A percentile compares a stretch with the other conserved stretches of the same genome.
Evolutionary conservation across 768 basidiomycete species (phyloP).

Genomic region (Tephrocybe sp.): DNA sequence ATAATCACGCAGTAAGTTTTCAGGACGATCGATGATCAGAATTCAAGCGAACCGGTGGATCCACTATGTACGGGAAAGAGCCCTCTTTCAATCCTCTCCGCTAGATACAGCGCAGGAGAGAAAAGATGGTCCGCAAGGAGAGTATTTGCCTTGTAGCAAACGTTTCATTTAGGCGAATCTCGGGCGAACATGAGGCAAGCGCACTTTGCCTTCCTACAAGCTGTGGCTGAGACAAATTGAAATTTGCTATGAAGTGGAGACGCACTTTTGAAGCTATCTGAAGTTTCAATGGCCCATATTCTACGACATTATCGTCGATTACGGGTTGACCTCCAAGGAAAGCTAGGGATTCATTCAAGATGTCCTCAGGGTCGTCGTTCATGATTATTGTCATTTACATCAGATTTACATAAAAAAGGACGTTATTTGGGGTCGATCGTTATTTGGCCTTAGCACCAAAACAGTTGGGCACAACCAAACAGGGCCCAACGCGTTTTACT

Average conservation of each 20-base stretch:
- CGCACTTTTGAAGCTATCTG: conserved; percentile 61
- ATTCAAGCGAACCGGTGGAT: conserved; percentile 35
- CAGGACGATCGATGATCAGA: background rate
- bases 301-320: conserved; percentile 42
- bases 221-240: background rate
- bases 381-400: conserved; percentile 6
- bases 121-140: conserved; percentile 74
- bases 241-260: conserved; percentile 3
- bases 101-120: conserved; percentile 66
- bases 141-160: conserved; percentile 55
- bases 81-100: conserved; percentile 62
- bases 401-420: too few species aligned
- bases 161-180: conserved; percentile 10
- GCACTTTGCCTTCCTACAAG: conserved; percentile 60
- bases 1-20: conserved; percentile 3
- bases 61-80: conserved; percentile 40
- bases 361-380: conserved; percentile 40
- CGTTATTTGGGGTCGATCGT: background rate
- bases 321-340: conserved; percentile 49
- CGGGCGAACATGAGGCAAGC: conserved; percentile 17
- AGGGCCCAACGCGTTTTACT: conserved; percentile 32
- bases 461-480: conserved; percentile 30
- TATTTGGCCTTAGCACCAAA: too few species aligned
- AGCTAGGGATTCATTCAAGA: conserved; percentile 50
- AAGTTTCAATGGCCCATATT: conserved; percentile 54